Percentiles rank a stretch among this genome's conserved stretches.
Conservation (phyloP, 148 eudicot species). For the Vaccinium darrowii region DNA sequence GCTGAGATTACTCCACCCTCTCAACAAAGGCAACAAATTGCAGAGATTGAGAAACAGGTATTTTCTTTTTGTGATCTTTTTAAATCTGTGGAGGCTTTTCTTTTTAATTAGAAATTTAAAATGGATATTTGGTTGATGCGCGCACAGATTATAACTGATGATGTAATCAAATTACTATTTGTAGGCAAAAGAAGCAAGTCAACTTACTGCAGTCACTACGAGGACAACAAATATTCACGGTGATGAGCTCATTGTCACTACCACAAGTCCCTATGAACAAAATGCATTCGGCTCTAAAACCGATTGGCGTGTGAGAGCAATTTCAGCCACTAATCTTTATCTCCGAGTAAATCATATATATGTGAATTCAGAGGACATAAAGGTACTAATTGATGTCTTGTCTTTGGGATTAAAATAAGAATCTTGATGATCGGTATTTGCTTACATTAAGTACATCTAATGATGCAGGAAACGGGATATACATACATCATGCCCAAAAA, state of each 20-base stretch:
- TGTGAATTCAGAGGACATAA: constrained; percentile 97
- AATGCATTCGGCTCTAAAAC: constrained; percentile 90
- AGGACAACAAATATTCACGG: constrained; percentile 95
- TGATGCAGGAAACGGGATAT: constrained; percentile 86
- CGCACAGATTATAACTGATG: neutral
- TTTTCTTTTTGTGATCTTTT: neutral
- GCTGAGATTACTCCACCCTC: constrained; percentile 99
- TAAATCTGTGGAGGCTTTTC: neutral
- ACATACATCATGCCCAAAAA: constrained; percentile 99
- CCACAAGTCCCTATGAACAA: constrained; percentile 97
- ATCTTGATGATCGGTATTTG: neutral
- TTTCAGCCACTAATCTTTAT: constrained; percentile 97
- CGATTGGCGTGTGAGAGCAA: constrained; percentile 99
- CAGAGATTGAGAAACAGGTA: constrained; percentile 93
- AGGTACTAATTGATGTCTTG: constrained; percentile 15
- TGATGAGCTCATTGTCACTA: constrained; percentile 86
- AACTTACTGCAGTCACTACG: constrained; percentile 91
- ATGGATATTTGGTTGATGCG: neutral
- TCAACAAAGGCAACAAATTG: constrained; percentile 97
- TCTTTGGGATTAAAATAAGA: neutral
- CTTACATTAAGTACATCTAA: constrained; percentile 13
- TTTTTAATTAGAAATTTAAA: neutral
- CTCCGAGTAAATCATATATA: constrained; percentile 97
- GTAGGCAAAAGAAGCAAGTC: constrained; percentile 80
- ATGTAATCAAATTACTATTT: constrained; percentile 8